Evolutionary conservation across 164 flowering plant genomes (phyloP).

Genomic region (Paratinospora sagittata): DNA sequence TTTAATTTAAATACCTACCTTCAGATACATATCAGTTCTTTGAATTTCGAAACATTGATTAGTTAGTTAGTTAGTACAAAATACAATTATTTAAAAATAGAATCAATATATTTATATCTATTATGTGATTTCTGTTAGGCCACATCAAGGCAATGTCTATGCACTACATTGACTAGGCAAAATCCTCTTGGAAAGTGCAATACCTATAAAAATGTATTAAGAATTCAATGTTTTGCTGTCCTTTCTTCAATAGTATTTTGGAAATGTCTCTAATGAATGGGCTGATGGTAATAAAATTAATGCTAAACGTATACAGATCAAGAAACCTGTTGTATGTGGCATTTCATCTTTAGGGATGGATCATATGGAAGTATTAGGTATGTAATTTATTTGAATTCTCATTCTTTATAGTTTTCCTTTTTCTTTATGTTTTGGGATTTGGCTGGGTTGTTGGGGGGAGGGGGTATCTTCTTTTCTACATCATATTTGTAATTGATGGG

Average conservation of each 20-base stretch:
- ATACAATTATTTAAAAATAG: not conserved
- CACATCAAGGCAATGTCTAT: too few relatives aligned
- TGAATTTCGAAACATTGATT: not conserved
- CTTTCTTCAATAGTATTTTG: not conserved
- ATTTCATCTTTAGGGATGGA: conserved; percentile 84
- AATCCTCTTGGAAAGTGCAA: too few relatives aligned
- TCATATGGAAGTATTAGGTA: conserved; percentile 73
- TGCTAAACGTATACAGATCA: conserved; percentile 44
- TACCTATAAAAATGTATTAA: not conserved
- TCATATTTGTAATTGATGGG: too few relatives aligned
- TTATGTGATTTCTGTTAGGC: too few relatives aligned
- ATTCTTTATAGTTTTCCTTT: not conserved
- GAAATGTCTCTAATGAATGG: conserved; percentile 3
- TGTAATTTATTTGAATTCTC: conserved; percentile 5
- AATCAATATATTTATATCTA: too few relatives aligned
- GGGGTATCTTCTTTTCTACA: not conserved
- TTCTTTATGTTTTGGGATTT: not conserved
- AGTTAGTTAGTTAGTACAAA: not conserved
- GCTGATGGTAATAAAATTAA: conserved; percentile 7
- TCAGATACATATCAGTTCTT: too few relatives aligned
- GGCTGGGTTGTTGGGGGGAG: not conserved
- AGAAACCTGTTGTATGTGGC: conserved; percentile 82
- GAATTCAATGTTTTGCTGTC: not conserved
- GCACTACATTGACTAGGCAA: not conserved
- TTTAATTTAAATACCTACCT: too few relatives aligned